Base-by-base conservation (phyloP, 2,329 filamentous ascomycete species). In the Diaporthe vaccinii region DNA sequence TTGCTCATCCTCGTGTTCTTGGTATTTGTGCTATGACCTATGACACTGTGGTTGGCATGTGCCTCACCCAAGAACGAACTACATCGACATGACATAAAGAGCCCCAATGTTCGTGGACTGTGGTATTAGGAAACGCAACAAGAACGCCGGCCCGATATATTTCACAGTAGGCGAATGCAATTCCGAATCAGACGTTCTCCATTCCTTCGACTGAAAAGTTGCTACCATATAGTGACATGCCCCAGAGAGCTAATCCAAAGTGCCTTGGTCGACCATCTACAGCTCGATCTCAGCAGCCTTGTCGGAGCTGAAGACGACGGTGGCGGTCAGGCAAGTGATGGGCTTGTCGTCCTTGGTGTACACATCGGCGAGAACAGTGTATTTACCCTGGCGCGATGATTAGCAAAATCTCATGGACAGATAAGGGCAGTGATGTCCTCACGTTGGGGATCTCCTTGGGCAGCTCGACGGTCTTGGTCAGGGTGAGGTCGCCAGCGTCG, bases 361-460 rank as follows among this genome's bases (percentile, higher is more conserved):
- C 67, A 97, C 96, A 82, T 98, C 94, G 57, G 96, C 97, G 53
- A 93, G 86, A 49, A 99, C 97, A 25, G 90, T 94, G 89, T 98
- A 99, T 82, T 92, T 96, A 82, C 96, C 97, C 95, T 97, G 78
- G 57, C 28, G 62, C 31, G 14, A 17, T 28, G 41, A 55, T 76
- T 53, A 76, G 70, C 49, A 31, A 61, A 7, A 15, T 22, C 20
- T 20, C 44, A 68, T 8, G 10, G 46, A 7, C 12, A 72, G 58
- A 28, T 90, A 17, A 17, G 34, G 46, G 22, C 49, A 44, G 22
- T 2, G 20, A 39, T 25, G 6, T 44, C 9, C 94, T 80, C 91
- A 98, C 96, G 76, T 95, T 94, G 83, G 96, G 96, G 78, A 98
- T 97, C 85, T 97, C 91, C 79, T 88, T 91, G 72, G 97, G 97